phyloP scores from a whole-genome alignment of 768 basidiomycete genomes.

The Strobilomyces confusus region DNA sequence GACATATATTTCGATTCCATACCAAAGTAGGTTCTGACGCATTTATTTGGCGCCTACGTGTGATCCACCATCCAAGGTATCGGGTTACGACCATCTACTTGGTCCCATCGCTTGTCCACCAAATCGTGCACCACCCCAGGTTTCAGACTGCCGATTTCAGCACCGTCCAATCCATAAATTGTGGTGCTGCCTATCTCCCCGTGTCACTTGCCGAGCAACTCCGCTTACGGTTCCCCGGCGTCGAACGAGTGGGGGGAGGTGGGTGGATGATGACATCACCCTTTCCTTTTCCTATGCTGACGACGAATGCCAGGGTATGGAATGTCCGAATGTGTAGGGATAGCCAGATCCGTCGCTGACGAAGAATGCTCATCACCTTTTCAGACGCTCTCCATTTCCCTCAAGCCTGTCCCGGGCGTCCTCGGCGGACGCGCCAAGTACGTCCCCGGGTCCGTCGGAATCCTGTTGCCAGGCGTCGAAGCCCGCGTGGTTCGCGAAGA shows the following conservation, averaged over 20 bases:
- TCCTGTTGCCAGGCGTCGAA: constrained; percentile 61
- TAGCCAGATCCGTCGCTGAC: not conserved
- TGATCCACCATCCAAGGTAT: constrained; percentile 39
- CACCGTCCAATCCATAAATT: constrained; percentile 39
- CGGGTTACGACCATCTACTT: constrained; percentile 46
- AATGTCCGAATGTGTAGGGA: constrained; percentile 61
- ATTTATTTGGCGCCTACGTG: not conserved
- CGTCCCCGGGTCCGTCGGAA: constrained; percentile 46
- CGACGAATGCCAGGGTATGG: constrained; percentile 53
- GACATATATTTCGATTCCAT: constrained; percentile 49
- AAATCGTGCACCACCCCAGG: constrained; percentile 53
- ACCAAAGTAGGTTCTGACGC: constrained; percentile 46
- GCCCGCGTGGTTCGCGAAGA: constrained; percentile 59
- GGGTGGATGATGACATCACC: constrained; percentile 3
- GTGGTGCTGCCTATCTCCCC: constrained; percentile 69
- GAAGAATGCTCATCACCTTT: not conserved
- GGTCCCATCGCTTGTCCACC: constrained; percentile 64
- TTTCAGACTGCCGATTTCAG: constrained; percentile 49
- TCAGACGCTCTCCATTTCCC: constrained; percentile 54
- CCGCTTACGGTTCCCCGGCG: constrained; percentile 32
- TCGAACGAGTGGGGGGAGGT: constrained; percentile 45
- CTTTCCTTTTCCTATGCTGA: constrained; percentile 4
- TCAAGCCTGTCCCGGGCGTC: constrained; percentile 41
- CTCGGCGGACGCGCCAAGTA: constrained; percentile 41
- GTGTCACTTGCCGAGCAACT: constrained; percentile 46